Evolutionary conservation across 2,329 filamentous ascomycete genomes (phyloP).

Genomic region (Cladophialophora chaetospira): DNA sequence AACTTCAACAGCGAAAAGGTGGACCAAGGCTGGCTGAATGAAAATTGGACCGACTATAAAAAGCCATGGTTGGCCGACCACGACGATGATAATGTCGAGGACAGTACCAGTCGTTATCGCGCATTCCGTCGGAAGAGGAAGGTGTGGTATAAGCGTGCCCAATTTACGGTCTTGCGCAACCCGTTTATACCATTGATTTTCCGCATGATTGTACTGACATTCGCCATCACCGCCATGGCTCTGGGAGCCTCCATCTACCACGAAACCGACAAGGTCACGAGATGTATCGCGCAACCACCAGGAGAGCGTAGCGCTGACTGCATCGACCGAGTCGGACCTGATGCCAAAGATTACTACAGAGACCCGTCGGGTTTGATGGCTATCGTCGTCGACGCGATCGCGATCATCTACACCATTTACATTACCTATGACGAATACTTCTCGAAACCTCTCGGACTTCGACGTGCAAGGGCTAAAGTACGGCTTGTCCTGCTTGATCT

Average conservation of each 20-base stretch:
- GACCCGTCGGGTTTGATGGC: conserved; percentile 83
- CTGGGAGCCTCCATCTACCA: conserved; percentile 75
- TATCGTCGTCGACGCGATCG: conserved; percentile 83
- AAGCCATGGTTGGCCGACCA: conserved; percentile 55
- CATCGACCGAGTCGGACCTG: conserved; percentile 17
- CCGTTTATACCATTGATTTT: conserved; percentile 84
- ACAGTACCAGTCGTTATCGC: conserved; percentile 50
- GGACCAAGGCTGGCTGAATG: conserved; percentile 48
- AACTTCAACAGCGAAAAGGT: conserved; percentile 45
- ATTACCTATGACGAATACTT: conserved; percentile 98
- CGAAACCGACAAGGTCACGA: conserved; percentile 48
- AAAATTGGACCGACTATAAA: conserved; percentile 49
- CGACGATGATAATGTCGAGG: conserved; percentile 52
- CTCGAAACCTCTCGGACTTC: conserved; percentile 85
- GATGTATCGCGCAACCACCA: conserved; percentile 31
- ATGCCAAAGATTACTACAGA: conserved; percentile 48
- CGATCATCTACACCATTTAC: conserved; percentile 86
- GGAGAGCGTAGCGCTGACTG: conserved; percentile 14
- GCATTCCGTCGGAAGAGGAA: conserved; percentile 55
- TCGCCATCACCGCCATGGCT: conserved; percentile 78
- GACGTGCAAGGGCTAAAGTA: conserved; percentile 81
- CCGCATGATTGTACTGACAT: conserved; percentile 77
- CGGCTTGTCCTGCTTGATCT: conserved; percentile 87
- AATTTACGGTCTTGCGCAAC: conserved; percentile 72
- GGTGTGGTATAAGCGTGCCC: conserved; percentile 61